A percentile compares a stretch with the other conserved stretches of the same genome.
These are phyloP conservation scores for Eutrema yunnanense DNA, from an alignment of 345 rosid species.

Conservation along the genomic window DNA sequence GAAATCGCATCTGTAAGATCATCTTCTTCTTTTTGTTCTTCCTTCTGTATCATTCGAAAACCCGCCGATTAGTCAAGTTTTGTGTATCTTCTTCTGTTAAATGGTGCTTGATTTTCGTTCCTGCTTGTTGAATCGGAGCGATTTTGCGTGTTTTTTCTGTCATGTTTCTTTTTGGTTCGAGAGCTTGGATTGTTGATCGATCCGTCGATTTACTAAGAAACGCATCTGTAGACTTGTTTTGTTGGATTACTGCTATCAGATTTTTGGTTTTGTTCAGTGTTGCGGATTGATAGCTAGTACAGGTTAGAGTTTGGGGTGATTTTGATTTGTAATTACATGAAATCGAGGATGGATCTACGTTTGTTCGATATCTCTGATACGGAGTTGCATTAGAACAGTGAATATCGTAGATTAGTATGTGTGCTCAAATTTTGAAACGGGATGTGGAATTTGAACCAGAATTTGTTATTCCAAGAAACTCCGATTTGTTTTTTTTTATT, in stretches of 20 bases:
- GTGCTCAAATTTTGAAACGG: background rate
- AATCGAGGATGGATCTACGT: constrained; percentile 16
- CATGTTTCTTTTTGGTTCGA: background rate
- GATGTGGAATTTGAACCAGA: background rate
- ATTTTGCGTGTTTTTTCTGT: background rate
- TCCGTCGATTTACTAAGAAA: background rate
- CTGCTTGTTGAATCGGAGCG: constrained; percentile 2
- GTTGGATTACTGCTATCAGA: background rate
- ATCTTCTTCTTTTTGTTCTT: background rate
- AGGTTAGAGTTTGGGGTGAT: background rate
- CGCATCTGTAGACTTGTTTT: background rate
- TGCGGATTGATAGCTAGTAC: background rate
- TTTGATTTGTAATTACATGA: background rate
- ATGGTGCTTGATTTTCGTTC: constrained; percentile 1
- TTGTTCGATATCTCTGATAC: background rate
- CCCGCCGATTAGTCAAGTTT: background rate
- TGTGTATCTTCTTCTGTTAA: background rate
- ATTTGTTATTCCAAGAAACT: no score
- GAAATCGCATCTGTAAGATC: constrained; percentile 19
- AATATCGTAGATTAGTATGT: background rate
- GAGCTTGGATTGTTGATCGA: constrained; percentile 15
- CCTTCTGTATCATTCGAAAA: background rate
- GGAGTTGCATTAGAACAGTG: constrained; percentile 6
- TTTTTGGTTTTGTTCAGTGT: background rate
- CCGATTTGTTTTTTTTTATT: no score